phyloP scores from a whole-genome alignment of 805 yeast genomes.

The Suhomyces sp. region DNA sequence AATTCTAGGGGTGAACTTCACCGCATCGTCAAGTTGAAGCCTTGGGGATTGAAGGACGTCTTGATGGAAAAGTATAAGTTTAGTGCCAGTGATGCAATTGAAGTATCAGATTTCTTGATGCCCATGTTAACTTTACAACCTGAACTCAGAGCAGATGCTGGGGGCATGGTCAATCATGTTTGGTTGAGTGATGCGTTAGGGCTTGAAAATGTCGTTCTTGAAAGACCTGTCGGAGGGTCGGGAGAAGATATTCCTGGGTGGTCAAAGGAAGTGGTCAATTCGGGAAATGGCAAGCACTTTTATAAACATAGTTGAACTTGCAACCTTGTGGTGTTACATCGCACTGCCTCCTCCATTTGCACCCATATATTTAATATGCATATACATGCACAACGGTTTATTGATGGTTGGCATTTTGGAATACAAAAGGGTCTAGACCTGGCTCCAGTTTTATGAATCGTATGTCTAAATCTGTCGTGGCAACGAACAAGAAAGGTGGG shows the following conservation, averaged over 20 bases:
- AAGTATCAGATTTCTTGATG: slow-evolving; percentile 69
- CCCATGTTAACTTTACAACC: slow-evolving; percentile 88
- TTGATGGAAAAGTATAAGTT: slow-evolving; percentile 83
- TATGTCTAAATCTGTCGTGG: too few species aligned
- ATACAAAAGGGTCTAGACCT: too few species aligned
- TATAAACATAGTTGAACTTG: too few species aligned
- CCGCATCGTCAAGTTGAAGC: slow-evolving; percentile 77
- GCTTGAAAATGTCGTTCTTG: slow-evolving; percentile 65
- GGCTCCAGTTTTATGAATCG: too few species aligned
- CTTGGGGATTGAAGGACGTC: slow-evolving; percentile 85
- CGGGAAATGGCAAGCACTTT: background rate
- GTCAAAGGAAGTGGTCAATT: slow-evolving; percentile 53
- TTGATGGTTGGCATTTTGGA: too few species aligned
- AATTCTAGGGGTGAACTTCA: slow-evolving; percentile 68
- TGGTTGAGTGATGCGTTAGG: slow-evolving; percentile 82
- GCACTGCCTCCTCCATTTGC: too few species aligned
- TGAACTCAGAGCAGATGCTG: slow-evolving; percentile 85
- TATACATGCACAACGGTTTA: too few species aligned
- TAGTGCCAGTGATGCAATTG: slow-evolving; percentile 63
- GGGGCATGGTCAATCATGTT: slow-evolving; percentile 86
- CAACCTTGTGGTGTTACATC: too few species aligned
- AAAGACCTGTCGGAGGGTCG: slow-evolving; percentile 72
- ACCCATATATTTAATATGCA: too few species aligned
- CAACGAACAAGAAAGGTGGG: too few species aligned
- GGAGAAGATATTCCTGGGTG: slow-evolving; percentile 93